phyloP scores from a whole-genome alignment of 495 filamentous ascomycete genomes.

The Penicillium flavigenum region DNA sequence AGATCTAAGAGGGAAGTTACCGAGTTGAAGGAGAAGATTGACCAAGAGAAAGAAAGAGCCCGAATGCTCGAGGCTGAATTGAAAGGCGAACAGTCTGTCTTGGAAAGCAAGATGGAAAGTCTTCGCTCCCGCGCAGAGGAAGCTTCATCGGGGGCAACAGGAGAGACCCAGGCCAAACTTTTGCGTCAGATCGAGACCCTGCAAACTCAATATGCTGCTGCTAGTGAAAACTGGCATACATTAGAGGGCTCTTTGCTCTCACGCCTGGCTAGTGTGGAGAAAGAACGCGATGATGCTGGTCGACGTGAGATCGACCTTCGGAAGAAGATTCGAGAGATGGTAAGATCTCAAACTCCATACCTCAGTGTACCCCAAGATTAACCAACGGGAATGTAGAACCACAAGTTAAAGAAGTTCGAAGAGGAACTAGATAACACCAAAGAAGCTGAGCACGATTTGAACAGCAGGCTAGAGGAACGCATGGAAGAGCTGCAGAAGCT shows the following conservation, averaged over 20 bases:
- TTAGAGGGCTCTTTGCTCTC: conserved; percentile 81
- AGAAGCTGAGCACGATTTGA: conserved; percentile 61
- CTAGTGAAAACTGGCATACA: conserved; percentile 96
- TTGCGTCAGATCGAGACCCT: conserved; percentile 92
- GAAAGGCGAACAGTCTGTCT: conserved; percentile 71
- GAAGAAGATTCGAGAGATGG: conserved; percentile 80
- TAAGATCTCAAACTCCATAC: conserved; percentile 42
- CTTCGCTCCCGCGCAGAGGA: conserved; percentile 86
- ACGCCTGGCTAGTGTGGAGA: conserved; percentile 73
- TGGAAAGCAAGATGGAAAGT: conserved; percentile 90
- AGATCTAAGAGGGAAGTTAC: conserved; percentile 65
- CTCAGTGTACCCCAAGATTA: conserved; percentile 1
- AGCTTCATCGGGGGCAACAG: conserved; percentile 73
- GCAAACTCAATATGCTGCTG: conserved; percentile 91
- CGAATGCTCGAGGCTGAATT: conserved; percentile 72
- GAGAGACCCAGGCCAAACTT: conserved; percentile 86
- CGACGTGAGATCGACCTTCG: conserved; percentile 81
- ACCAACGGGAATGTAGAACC: conserved; percentile 51
- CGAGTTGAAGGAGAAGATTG: conserved; percentile 67
- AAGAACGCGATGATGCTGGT: conserved; percentile 82
- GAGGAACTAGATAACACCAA: conserved; percentile 76
- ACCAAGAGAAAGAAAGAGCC: conserved; percentile 72
- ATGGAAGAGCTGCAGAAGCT: conserved; percentile 63
- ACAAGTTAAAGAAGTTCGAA: conserved; percentile 72
- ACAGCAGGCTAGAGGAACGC: conserved; percentile 56